Conservation (phyloP, 2,329 filamentous ascomycete genomes). For the Penicillium sp. region DNA sequence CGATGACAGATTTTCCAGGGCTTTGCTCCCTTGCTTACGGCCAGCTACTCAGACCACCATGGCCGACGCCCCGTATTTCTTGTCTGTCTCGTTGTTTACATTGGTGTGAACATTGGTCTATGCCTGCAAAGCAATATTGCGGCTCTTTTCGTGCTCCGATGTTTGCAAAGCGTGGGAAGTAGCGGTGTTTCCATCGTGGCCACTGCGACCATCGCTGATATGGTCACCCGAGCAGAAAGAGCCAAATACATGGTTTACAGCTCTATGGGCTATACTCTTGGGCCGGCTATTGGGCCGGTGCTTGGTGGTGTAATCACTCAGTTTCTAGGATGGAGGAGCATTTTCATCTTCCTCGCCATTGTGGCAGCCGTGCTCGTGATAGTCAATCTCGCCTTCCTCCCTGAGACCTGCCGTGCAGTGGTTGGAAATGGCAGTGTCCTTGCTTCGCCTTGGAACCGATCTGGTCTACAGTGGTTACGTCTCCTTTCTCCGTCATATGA, state of each 20-base stretch:
- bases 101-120: not conserved
- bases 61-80: not conserved
- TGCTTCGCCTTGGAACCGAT: constrained; percentile 16
- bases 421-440: constrained; percentile 36
- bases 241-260: not conserved
- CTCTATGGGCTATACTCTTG: constrained; percentile 26
- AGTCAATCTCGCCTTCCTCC: constrained; percentile 26
- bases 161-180: not conserved
- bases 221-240: not conserved
- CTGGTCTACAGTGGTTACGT: not conserved
- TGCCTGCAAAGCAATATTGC: not conserved
- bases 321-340: constrained; percentile 53
- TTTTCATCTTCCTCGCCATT: constrained; percentile 60
- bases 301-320: constrained; percentile 54
- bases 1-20: not conserved
- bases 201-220: not conserved
- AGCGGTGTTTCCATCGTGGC: not conserved
- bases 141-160: not conserved
- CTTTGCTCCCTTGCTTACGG: not conserved
- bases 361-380: constrained; percentile 38
- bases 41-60: not conserved
- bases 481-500: not conserved
- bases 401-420: constrained; percentile 39
- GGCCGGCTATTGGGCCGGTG: constrained; percentile 52
- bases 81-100: not conserved